Evolutionary conservation across 1,284 basidiomycete species (phyloP).

Genomic region (Cutaneotrichosporon daszewskae): DNA sequence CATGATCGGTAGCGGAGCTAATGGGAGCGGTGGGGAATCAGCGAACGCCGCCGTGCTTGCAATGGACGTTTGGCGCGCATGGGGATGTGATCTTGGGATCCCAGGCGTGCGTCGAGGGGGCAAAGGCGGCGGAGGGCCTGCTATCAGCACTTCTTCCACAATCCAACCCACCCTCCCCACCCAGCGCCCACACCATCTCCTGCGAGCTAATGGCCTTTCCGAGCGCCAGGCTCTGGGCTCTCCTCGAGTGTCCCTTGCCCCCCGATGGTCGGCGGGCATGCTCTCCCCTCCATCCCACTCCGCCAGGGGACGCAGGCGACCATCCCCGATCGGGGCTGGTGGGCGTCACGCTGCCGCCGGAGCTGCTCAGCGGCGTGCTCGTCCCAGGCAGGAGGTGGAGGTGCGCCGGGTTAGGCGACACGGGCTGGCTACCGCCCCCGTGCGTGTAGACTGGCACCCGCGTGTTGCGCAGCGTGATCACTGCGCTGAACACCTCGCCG

Average conservation of each 20-base stretch:
- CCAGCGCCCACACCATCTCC: slow-evolving; percentile 42
- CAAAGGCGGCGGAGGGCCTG: slow-evolving; percentile 16
- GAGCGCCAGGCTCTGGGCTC: slow-evolving; percentile 34
- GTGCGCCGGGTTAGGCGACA: background rate
- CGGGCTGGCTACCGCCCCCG: background rate
- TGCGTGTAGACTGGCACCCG: slow-evolving; percentile 32
- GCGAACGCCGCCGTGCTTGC: slow-evolving; percentile 12
- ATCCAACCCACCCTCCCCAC: slow-evolving; percentile 20
- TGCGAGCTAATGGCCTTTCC: slow-evolving; percentile 40
- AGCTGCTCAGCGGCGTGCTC: background rate
- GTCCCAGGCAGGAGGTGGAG: background rate
- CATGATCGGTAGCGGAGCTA: too few relatives aligned
- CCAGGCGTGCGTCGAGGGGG: slow-evolving; percentile 22
- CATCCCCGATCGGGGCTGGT: slow-evolving; percentile 2
- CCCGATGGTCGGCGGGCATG: slow-evolving; percentile 5
- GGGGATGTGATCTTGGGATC: slow-evolving; percentile 39
- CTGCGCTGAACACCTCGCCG: slow-evolving; percentile 77
- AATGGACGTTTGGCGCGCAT: slow-evolving; percentile 41
- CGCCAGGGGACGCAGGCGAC: slow-evolving; percentile 1
- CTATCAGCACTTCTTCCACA: slow-evolving; percentile 1
- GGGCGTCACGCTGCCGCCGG: background rate
- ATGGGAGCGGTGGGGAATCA: background rate
- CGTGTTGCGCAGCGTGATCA: slow-evolving; percentile 81
- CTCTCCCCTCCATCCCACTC: slow-evolving; percentile 1
- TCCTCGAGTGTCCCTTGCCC: slow-evolving; percentile 13